These are phyloP conservation scores for Dioscorea zingiberensis DNA, from an alignment of 106 monocot species.

Conservation along the genomic window DNA sequence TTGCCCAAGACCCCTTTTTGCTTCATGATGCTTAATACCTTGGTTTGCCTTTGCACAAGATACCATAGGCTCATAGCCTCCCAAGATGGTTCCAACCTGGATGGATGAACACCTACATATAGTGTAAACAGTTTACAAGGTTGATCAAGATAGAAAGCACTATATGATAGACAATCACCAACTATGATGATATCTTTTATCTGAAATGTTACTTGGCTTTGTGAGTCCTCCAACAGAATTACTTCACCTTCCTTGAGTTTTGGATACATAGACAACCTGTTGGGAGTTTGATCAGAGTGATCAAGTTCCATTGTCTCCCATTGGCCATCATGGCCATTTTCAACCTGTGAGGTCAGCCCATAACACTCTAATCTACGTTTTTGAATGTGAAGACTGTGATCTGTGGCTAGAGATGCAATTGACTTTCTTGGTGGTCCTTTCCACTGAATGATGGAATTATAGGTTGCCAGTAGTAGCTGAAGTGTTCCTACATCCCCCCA, in stretches of 20 bases:
- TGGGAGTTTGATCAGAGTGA: not conserved
- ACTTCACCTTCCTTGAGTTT: constrained; percentile 16
- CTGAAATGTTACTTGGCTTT: constrained; percentile 13
- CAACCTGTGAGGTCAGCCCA: not conserved
- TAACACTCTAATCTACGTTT: constrained; percentile 4
- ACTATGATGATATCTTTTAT: constrained; percentile 14
- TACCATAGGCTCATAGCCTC: constrained; percentile 28
- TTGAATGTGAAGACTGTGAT: constrained; percentile 25
- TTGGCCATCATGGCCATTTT: not conserved
- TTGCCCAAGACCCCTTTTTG: constrained; percentile 13
- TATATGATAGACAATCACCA: constrained; percentile 7
- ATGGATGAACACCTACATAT: constrained; percentile 20
- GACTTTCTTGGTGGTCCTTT: constrained; percentile 21
- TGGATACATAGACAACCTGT: not conserved
- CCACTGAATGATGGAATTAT: constrained; percentile 20
- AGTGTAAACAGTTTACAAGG: constrained; percentile 8
- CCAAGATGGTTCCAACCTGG: constrained; percentile 22
- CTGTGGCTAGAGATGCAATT: constrained; percentile 15
- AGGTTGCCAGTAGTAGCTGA: constrained; percentile 33
- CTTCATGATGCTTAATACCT: constrained; percentile 24
- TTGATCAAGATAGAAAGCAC: constrained; percentile 9
- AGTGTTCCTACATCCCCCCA: constrained; percentile 38
- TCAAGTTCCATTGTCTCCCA: constrained; percentile 14
- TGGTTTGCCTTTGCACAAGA: constrained; percentile 22
- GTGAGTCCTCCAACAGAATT: constrained; percentile 13